Evolutionary conservation across 2,329 filamentous ascomycete genomes (phyloP), one percentile per base, ranked within the genome.

Genomic region (Stagonosporopsis vannaccii): DNA sequence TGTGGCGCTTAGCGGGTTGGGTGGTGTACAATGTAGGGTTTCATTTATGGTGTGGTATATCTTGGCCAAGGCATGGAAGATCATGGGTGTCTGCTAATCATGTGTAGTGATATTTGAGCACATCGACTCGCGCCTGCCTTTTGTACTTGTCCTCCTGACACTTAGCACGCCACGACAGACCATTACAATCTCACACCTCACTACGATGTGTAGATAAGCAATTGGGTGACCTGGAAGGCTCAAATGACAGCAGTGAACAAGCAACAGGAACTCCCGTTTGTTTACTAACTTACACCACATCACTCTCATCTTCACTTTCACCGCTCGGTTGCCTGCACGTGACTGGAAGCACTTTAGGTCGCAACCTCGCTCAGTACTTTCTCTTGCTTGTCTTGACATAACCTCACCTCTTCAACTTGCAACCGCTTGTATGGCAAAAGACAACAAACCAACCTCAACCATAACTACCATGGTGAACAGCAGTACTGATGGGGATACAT

Each of bases 381-480:
- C 4, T 7, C 17, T 33, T 26, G 11, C 20, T 13, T 19, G 4
- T 13, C 28, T n/a, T n/a, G 26, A 28, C 26, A 6, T 28, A 28
- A 6, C 26, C n/a, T 33, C 20, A 36, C 43, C 13, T 41, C 22
- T 41, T 30, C 9, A 11, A 13, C 12, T 30, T 30, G 11, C 28
- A 30, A n/a, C n/a, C n/a, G n/a, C 12, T 13, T 46, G n/a, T 19
- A 46, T 44, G 42, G 42, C 42, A 22, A 35, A 45, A 30, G 35
- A 45, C 30, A 45, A 25, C 11, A 43, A 30, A 20, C 2, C 33
- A 13, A 12, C 8, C 19, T 23, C 22, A 20, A 22, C 30, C 11
- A 39, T 32, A 19, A 22, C 20, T 6, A 39, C 17, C 37, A 33
- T 50, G 37, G 37, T 17, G 25, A 17, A 30, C 44, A 36, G 30